Evolutionary conservation across 2,329 filamentous ascomycete genomes (phyloP), one percentile per base, ranked within the genome.

Genomic region (Cladorrhinum sp.): DNA sequence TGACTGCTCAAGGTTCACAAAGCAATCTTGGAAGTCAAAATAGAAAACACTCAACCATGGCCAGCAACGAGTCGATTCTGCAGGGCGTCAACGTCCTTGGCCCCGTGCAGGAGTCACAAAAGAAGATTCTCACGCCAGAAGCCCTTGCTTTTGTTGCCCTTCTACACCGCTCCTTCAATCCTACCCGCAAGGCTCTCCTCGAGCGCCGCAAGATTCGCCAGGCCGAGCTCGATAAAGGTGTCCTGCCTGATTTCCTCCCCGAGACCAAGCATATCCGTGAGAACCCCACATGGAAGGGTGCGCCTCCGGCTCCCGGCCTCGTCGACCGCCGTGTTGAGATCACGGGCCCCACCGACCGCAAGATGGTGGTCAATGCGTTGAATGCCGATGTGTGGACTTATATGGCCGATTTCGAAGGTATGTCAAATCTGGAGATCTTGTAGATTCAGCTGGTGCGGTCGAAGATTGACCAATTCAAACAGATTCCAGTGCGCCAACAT

Each of bases 401-500:
- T 73, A 99, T 99, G 95, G 95, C 95, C 52, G 95, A 99, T 77
- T 96, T 99, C 68, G 95, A 99, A 79, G 93, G 93, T 95, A 76
- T 70, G 83, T 75, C 12, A 3, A 16, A 45, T 45, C 41, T 45
- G 18, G 16, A 45, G 20, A 18, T n/a, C 6, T 13, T 13, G 6
- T 6, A 32, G 7, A 6, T 13, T 32, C 7, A 32, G 29, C 29
- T 41, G 22, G 38, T 22, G 55, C 22, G 55, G 18, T 23, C 27
- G 4, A 20, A 51, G 10, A 6, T 49, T 24, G 32, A 23, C 57
- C 60, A 51, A 61, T 32, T 18, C 10, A 2, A 29, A 29, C 70
- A 96, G 93, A 98, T 76, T 96, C 95, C 6, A 95, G 85, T 72
- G 93, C 95, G 23, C 95, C 95, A 23, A 97, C 95, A 49, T 99